Evolutionary conservation across 345 rosid genomes (phyloP).

Genomic region (Physaria fendleri): DNA sequence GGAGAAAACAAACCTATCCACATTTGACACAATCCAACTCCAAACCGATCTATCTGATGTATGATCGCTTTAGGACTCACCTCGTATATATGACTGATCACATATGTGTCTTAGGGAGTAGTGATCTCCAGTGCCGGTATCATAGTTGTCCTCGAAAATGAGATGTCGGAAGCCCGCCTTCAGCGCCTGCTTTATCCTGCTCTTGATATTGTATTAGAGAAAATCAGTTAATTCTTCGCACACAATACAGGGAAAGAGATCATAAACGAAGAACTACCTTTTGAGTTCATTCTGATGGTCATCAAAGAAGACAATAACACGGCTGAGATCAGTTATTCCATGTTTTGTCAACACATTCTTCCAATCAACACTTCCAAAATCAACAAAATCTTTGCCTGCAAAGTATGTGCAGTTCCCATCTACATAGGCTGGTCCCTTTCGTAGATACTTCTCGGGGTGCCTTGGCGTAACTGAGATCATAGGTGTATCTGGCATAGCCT

Average conservation of each 20-base stretch:
- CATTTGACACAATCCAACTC: constrained; percentile 2
- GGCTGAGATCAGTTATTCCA: constrained; percentile 54
- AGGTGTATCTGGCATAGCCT: constrained; percentile 85
- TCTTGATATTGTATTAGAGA: constrained; percentile 16
- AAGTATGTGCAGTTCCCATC: constrained; percentile 95
- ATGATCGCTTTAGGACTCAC: constrained; percentile 24
- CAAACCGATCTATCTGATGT: background rate
- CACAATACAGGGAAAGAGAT: background rate
- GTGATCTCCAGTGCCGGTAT: constrained; percentile 98
- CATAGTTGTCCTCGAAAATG: constrained; percentile 95
- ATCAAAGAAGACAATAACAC: constrained; percentile 77
- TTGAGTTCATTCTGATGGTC: constrained; percentile 97
- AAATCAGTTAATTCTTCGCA: background rate
- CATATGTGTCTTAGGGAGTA: constrained; percentile 97
- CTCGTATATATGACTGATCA: constrained; percentile 83
- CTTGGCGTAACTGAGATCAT: constrained; percentile 81
- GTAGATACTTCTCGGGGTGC: constrained; percentile 87
- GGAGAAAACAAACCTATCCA: constrained; percentile 9
- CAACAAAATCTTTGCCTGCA: constrained; percentile 95
- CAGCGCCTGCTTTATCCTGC: constrained; percentile 77
- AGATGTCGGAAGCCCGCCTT: constrained; percentile 84
- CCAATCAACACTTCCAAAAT: constrained; percentile 93
- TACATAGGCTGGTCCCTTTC: constrained; percentile 95
- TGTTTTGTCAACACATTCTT: constrained; percentile 54
- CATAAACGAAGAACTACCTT: constrained; percentile 42